Percentiles rank a stretch among this genome's conserved stretches.
Conservation (phyloP, 129 eudicot species). For the Flaveria trinervia region DNA sequence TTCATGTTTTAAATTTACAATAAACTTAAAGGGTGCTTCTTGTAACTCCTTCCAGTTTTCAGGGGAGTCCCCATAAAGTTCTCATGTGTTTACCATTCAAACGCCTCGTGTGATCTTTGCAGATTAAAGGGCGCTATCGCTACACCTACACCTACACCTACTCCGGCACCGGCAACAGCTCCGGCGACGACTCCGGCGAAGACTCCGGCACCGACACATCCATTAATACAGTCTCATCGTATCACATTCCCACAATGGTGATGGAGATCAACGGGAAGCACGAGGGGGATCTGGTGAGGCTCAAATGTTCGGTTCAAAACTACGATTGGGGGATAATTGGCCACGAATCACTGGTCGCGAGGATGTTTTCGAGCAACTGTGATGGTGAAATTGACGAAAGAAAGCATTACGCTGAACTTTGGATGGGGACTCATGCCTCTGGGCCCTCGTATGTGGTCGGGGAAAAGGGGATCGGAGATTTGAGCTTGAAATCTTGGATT, state of each 20-base stretch:
- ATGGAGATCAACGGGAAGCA: constrained; percentile 48
- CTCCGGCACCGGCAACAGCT: not conserved
- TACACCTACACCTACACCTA: not conserved
- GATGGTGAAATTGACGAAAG: constrained; percentile 38
- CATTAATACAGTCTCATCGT: not conserved
- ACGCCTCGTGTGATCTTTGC: constrained; percentile 10
- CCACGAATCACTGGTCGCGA: constrained; percentile 61
- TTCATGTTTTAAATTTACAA: not conserved
- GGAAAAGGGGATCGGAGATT: constrained; percentile 24
- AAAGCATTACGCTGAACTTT: constrained; percentile 77
- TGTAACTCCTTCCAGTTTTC: constrained; percentile 4
- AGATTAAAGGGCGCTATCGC: constrained; percentile 21
- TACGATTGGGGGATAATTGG: constrained; percentile 88
- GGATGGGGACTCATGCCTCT: constrained; percentile 98
- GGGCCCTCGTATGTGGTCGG: constrained; percentile 67
- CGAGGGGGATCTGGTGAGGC: constrained; percentile 41
- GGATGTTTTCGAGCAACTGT: constrained; percentile 48
- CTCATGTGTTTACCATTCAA: not conserved
- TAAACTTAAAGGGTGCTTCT: constrained; percentile 10
- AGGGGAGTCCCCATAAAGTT: constrained; percentile 8
- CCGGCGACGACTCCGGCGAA: not conserved
- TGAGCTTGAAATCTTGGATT: constrained; percentile 72
- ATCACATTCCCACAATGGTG: constrained; percentile 21
- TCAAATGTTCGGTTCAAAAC: constrained; percentile 68
- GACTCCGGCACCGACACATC: not conserved